phyloP scores from a whole-genome alignment of 176 grass and related monocot species.

The Puya raimondii region DNA sequence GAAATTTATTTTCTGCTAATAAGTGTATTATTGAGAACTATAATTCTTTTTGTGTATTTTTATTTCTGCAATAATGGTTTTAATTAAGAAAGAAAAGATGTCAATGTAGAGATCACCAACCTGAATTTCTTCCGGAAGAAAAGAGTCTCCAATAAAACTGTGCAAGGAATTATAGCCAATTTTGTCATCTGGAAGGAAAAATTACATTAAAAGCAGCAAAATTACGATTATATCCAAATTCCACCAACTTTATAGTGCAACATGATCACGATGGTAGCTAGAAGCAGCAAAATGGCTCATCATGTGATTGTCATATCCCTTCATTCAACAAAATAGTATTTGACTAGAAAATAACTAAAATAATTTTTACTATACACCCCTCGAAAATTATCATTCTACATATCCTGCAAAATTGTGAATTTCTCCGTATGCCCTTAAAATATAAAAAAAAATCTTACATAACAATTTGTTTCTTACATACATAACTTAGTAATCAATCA shows the following conservation, averaged over 20 bases:
- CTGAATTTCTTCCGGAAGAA: conserved; percentile 8
- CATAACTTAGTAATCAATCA: no score
- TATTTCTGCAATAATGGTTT: background rate
- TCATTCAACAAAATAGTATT: background rate
- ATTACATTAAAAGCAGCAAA: background rate
- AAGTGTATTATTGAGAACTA: no score
- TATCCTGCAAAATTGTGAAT: no score
- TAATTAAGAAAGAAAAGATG: background rate
- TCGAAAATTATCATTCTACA: no score
- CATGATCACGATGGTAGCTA: background rate
- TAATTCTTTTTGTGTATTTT: no score
- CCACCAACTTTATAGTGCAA: background rate
- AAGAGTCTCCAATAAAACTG: conserved; percentile 6
- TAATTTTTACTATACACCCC: no score
- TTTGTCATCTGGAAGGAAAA: conserved; percentile 10
- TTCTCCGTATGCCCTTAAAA: no score
- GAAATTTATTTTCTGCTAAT: background rate
- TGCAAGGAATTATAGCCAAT: conserved; percentile 9
- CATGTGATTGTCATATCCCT: background rate
- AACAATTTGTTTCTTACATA: no score
- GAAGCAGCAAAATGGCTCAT: background rate
- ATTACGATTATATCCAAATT: background rate
- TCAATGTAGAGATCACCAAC: background rate
- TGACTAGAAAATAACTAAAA: background rate
- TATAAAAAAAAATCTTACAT: no score